Evolutionary conservation across 2,329 filamentous ascomycete species (phyloP), one percentile per base, ranked within the genome.

Genomic region (Pseudopithomyces chartarum): DNA sequence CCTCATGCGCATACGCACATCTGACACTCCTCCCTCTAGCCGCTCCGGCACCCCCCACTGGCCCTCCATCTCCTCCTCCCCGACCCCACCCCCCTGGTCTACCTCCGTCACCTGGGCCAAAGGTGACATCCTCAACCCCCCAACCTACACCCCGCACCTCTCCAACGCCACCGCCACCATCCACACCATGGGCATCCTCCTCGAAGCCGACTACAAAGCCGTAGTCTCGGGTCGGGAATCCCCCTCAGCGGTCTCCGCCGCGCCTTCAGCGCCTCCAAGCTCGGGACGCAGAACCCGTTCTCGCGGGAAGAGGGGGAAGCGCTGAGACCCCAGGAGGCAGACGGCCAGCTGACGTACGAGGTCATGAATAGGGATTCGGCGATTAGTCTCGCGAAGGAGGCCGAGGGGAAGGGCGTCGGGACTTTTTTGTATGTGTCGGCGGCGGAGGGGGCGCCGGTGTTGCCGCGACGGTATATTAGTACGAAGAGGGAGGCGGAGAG

Each of bases 191-290:
- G 95, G 95, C 10, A 97, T 99, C 67, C 84, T 99, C 17, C 85
- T 99, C 10, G 95, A 99, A 80, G 92, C 93, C 48, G 95, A 99
- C 81, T 99, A 99, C 85, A 99, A 99, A 79, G 90, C 90, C 65
- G 89, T 97, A 15, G 74, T 99, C 23, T 89, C 87, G 19, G 95
- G 95, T 49, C 87, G 85, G 58, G 93, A 97, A 69, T 92, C 90
- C 0, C 87, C 92, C n/a, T 96, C 51, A 78, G 86, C 6, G 94
- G 92, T 1, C 80, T 99, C 13, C 85, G 86, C 60, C 88, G 89
- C 67, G 91, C 92, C 23, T 96, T 98, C 74, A 87, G 87, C 50
- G 74, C 85, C 1, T 82, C 84, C 2, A 89, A 88, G 64, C 66
- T 76, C 78, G 69, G 86, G 55, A 85, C 86, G 52, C 83, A 79